phyloP scores from a whole-genome alignment of 2,329 filamentous ascomycete genomes.

The Ascochyta pisi region DNA sequence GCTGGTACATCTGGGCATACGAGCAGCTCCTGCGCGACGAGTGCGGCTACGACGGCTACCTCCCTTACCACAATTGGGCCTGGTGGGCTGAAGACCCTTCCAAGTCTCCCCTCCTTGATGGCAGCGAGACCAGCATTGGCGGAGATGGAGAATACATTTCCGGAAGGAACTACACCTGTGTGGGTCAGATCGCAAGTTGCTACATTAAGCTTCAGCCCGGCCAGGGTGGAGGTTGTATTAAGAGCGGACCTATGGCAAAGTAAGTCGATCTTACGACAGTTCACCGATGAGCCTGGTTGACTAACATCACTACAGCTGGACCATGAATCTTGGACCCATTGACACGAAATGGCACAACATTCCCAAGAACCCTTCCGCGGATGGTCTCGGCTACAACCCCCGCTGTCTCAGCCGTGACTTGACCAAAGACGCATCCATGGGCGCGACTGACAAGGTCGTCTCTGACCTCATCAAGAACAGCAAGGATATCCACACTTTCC shows the following conservation, averaged over 20 bases:
- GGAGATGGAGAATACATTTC: constrained; percentile 54
- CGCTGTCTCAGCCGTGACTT: constrained; percentile 51
- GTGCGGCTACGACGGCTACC: constrained; percentile 52
- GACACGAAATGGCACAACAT: constrained; percentile 42
- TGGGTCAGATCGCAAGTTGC: constrained; percentile 31
- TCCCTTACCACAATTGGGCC: constrained; percentile 62
- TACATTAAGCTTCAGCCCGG: constrained; percentile 55
- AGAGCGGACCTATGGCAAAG: constrained; percentile 60
- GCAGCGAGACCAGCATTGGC: constrained; percentile 56
- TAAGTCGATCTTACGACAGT: constrained; percentile 9
- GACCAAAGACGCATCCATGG: constrained; percentile 29
- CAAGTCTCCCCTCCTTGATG: constrained; percentile 63
- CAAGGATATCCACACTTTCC: constrained; percentile 44
- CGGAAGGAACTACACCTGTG: constrained; percentile 38
- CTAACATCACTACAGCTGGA: constrained; percentile 27
- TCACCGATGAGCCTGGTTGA: background rate
- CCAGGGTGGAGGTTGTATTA: constrained; percentile 64
- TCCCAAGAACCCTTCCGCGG: constrained; percentile 37
- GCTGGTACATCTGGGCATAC: constrained; percentile 53
- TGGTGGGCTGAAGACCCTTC: constrained; percentile 53
- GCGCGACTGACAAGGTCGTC: constrained; percentile 34
- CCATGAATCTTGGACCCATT: constrained; percentile 58
- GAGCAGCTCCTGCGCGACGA: constrained; percentile 52
- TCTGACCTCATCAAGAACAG: constrained; percentile 31
- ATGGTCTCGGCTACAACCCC: constrained; percentile 46